Percentiles rank a stretch among this genome's conserved stretches.
Conservation (phyloP, 768 basidiomycete species). For the Mrakia gelida region DNA sequence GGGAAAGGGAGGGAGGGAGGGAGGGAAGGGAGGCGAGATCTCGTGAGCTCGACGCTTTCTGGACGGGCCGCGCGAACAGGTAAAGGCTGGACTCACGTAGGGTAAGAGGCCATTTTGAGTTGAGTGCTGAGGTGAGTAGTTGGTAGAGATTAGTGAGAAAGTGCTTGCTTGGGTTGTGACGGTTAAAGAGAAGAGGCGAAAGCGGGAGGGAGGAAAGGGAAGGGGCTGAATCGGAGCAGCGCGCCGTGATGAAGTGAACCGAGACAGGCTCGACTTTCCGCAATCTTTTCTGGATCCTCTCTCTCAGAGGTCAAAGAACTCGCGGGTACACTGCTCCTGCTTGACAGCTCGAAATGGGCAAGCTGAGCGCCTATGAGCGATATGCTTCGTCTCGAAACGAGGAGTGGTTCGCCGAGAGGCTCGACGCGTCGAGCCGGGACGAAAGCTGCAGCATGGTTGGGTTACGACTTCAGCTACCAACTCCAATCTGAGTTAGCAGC, state of each 20-base stretch:
- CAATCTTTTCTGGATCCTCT: too few species aligned
- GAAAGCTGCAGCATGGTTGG: too few species aligned
- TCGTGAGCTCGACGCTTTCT: background rate
- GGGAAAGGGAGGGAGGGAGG: background rate
- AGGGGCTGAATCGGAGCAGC: background rate
- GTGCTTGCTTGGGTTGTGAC: background rate
- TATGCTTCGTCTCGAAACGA: too few species aligned
- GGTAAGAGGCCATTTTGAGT: constrained; percentile 5
- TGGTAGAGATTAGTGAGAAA: background rate
- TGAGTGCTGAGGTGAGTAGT: background rate
- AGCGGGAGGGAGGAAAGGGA: background rate
- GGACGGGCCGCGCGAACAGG: background rate
- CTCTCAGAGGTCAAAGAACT: too few species aligned
- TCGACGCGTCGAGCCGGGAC: too few species aligned
- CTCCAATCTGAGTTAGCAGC: too few species aligned
- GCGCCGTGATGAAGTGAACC: background rate
- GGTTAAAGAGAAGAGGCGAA: background rate
- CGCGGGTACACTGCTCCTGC: too few species aligned
- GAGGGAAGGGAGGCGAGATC: background rate
- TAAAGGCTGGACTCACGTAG: background rate
- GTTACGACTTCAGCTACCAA: too few species aligned
- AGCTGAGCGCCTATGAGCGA: too few species aligned
- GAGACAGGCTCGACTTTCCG: background rate
- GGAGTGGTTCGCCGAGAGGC: too few species aligned
- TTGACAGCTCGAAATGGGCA: too few species aligned